phyloP scores from a whole-genome alignment of 495 filamentous ascomycete species.

The Lentithecium fluviatile region DNA sequence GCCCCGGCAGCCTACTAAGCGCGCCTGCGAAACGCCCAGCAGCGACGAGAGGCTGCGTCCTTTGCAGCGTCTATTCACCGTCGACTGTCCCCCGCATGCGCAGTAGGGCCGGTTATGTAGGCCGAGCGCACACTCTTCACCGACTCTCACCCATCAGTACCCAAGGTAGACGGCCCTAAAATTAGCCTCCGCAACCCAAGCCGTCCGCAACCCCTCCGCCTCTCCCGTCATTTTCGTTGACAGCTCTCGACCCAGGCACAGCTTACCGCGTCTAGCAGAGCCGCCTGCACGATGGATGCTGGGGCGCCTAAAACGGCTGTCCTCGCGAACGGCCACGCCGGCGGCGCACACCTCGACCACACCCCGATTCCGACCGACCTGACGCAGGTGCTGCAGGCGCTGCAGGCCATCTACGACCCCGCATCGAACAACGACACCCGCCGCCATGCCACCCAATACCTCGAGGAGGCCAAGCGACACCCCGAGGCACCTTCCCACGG shows the following conservation, averaged over 20 bases:
- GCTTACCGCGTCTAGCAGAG: constrained; percentile 5
- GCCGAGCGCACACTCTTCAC: neutral
- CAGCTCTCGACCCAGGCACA: neutral
- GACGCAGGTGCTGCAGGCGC: constrained; percentile 70
- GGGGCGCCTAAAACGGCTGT: constrained; percentile 3
- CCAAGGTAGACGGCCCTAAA: neutral
- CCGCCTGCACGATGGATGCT: constrained; percentile 27
- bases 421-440: constrained; percentile 80
- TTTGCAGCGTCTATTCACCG: neutral
- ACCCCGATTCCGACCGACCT: constrained; percentile 31
- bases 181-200: neutral
- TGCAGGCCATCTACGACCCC: constrained; percentile 81
- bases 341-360: constrained; percentile 2
- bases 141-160: neutral
- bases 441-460: constrained; percentile 73
- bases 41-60: neutral
- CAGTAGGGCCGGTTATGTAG: neutral
- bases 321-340: constrained; percentile 25
- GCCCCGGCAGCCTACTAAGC: constrained; percentile 6
- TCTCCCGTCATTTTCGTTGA: neutral
- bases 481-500: constrained; percentile 78
- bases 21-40: neutral
- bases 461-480: constrained; percentile 78
- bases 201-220: neutral
- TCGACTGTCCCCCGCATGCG: neutral